Evolutionary conservation across 148 eudicot species (phyloP).

Genomic region (Vaccinium vitisidaea): DNA sequence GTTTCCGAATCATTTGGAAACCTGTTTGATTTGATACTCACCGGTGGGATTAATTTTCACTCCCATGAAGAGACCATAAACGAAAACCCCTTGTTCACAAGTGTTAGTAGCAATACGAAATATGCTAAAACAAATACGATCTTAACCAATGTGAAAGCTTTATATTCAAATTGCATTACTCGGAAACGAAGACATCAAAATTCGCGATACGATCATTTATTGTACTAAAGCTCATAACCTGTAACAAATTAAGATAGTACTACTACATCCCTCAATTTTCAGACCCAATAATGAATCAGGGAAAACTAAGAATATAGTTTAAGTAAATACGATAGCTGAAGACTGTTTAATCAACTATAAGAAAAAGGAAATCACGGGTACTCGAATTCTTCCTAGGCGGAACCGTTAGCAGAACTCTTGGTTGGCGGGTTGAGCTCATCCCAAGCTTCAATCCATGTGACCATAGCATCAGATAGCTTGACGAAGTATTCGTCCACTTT

Average conservation of each 20-base stretch:
- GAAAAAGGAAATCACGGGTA: slow-evolving; percentile 12
- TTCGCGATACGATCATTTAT: neutral
- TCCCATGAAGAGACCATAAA: neutral
- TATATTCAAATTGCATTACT: neutral
- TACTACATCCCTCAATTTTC: slow-evolving; percentile 9
- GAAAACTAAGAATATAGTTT: neutral
- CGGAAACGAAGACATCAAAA: neutral
- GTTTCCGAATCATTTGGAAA: neutral
- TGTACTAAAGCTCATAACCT: slow-evolving; percentile 7
- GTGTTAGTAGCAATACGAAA: neutral
- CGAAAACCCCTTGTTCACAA: neutral
- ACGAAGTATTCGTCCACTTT: slow-evolving; percentile 57
- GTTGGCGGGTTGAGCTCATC: slow-evolving; percentile 52
- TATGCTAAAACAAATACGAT: neutral
- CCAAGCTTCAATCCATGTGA: slow-evolving; percentile 71
- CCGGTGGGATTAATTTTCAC: neutral
- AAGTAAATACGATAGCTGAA: neutral
- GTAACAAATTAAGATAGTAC: neutral
- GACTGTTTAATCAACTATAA: neutral
- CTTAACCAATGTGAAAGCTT: neutral
- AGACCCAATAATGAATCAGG: slow-evolving; percentile 1
- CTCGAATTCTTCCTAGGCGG: slow-evolving; percentile 1
- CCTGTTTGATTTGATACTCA: neutral
- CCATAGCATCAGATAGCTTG: slow-evolving; percentile 74
- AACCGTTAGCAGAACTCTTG: slow-evolving; percentile 19